These are phyloP conservation scores for Diplodia scrobiculata DNA, from an alignment of 2,329 filamentous ascomycete species.

Conservation along the genomic window DNA sequence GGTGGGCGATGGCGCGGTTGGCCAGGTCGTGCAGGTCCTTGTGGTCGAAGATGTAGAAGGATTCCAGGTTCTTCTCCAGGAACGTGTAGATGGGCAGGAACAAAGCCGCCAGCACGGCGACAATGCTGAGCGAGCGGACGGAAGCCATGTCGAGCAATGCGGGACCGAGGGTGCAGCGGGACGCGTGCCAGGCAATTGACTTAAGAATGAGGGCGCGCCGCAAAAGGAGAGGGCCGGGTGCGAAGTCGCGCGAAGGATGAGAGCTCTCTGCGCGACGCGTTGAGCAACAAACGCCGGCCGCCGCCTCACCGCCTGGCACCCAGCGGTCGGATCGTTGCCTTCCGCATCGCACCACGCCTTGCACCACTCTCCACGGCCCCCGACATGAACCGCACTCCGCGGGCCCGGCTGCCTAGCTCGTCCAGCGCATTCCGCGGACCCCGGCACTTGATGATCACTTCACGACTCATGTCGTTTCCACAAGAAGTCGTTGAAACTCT, in stretches of 20 bases:
- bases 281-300: neutral
- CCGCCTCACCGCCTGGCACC: neutral
- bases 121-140: slow-evolving; percentile 19
- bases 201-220: neutral
- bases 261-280: neutral
- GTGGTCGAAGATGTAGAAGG: slow-evolving; percentile 74
- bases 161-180: neutral
- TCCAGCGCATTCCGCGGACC: neutral
- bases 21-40: slow-evolving; percentile 69
- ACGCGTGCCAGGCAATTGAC: neutral
- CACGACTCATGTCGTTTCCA: neutral
- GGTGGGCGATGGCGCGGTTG: slow-evolving; percentile 63
- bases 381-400: neutral
- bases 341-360: neutral
- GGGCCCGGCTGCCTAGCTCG: no score
- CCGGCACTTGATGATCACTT: neutral
- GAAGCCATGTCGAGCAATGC: slow-evolving; percentile 8
- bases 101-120: slow-evolving; percentile 18
- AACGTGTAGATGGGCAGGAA: slow-evolving; percentile 24
- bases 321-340: neutral
- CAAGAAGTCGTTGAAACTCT: no score
- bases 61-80: slow-evolving; percentile 33
- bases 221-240: neutral
- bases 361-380: neutral
- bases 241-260: slow-evolving; percentile 11